These are phyloP conservation scores for Xylariaceae sp. DNA, from an alignment of 2,329 filamentous ascomycete genomes.

Conservation along the genomic window DNA sequence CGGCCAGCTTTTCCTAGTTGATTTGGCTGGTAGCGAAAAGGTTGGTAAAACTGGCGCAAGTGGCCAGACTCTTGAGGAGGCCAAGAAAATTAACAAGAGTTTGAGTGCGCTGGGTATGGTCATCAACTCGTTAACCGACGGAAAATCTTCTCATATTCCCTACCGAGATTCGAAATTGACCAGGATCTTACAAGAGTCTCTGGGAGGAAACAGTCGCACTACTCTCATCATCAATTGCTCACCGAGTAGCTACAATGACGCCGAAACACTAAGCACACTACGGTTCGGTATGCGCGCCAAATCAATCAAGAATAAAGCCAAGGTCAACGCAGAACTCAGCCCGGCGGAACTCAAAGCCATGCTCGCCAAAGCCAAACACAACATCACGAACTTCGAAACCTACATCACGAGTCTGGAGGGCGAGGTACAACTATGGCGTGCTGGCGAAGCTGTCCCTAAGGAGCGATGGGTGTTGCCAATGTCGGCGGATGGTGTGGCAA, in stretches of 20 bases:
- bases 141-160: constrained; percentile 92
- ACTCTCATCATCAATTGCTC: constrained; percentile 98
- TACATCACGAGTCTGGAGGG: constrained; percentile 81
- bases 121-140: constrained; percentile 95
- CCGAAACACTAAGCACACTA: constrained; percentile 86
- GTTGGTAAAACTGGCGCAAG: constrained; percentile 97
- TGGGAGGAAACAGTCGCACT: constrained; percentile 97
- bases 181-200: constrained; percentile 90
- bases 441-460: constrained; percentile 81
- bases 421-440: constrained; percentile 83
- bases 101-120: constrained; percentile 97
- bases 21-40: constrained; percentile 97
- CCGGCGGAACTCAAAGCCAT: constrained; percentile 90
- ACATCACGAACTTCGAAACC: constrained; percentile 81
- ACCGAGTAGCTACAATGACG: constrained; percentile 97
- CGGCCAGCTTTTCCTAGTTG: constrained; percentile 93
- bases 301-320: constrained; percentile 99
- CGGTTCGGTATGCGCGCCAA: constrained; percentile 95
- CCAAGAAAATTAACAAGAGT: constrained; percentile 99
- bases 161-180: constrained; percentile 98
- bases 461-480: constrained; percentile 78
- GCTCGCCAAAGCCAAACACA: constrained; percentile 86
- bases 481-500: constrained; percentile 45
- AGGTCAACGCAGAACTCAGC: constrained; percentile 97
- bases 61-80: constrained; percentile 94